Conservation (phyloP, 805 yeast genomes). For the Zygoascus flipseniorum region DNA sequence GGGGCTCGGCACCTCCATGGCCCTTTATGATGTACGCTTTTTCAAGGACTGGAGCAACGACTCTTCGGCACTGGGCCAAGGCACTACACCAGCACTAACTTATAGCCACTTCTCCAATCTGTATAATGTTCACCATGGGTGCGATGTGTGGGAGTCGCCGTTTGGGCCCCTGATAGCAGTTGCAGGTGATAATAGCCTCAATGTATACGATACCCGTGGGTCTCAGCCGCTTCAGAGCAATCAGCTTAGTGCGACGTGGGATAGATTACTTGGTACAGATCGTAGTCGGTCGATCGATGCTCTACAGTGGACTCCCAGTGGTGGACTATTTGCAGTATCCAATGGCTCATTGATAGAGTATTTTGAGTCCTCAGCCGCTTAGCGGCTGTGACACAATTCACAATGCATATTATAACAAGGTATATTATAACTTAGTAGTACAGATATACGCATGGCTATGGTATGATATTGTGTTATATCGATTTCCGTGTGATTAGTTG, state of each 20-base stretch:
- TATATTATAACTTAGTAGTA: too few species aligned
- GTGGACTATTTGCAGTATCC: background rate
- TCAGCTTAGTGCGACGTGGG: background rate
- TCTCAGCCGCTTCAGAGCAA: background rate
- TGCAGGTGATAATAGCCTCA: conserved; percentile 6
- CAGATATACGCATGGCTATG: too few species aligned
- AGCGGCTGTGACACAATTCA: too few species aligned
- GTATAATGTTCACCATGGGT: conserved; percentile 7
- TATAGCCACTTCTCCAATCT: conserved; percentile 8
- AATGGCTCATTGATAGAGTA: background rate
- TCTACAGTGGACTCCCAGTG: background rate
- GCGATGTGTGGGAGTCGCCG: conserved; percentile 6
- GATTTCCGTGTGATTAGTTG: too few species aligned
- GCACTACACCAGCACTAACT: background rate
- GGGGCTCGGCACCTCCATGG: conserved; percentile 18
- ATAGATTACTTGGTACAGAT: background rate
- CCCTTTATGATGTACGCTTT: conserved; percentile 10
- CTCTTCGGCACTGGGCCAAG: background rate
- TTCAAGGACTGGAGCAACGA: background rate
- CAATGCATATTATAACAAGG: too few species aligned
- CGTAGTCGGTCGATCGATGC: background rate
- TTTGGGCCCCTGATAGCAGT: conserved; percentile 9
- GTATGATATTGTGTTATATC: too few species aligned
- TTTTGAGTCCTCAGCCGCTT: background rate
- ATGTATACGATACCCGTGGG: conserved; percentile 2